Base-by-base conservation (phyloP, 768 basidiomycete species). In the Termitomyces bulborhizus region DNA sequence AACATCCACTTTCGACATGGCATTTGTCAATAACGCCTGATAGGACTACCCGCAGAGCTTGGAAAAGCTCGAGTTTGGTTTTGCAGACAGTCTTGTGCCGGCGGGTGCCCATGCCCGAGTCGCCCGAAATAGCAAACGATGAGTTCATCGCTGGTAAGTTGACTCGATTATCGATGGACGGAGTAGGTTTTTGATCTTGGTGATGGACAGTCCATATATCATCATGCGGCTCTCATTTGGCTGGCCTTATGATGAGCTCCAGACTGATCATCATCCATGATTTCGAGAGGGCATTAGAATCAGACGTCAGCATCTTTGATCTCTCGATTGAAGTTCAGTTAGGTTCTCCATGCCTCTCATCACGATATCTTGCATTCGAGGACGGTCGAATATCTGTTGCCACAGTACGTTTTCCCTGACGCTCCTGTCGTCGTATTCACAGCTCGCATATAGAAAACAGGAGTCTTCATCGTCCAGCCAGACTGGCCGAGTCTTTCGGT, bases 301-400 rank as follows among this genome's bases (percentile, higher is more conserved):
- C 63, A 34, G 47, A 67, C 54, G 41, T 64, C 42, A 41, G 64
- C 49, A 31, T 74, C 54, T 65, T 66, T 65, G 68, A 72, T 18
- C 57, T 71, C 4, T 69, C 68, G 6, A 45, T 76, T 31, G 70
- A 78, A 58, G 57, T 76, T 18, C 73, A 77, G 41, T 66, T 82
- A 16, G 73, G 73, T 11, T 69, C 74, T 31, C 65, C 72, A 7
- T 61, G 61, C n/a, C 63, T 66, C 6, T 59, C 68, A 9, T 76
- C 80, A 0, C 64, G 69, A 40, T 83, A 84, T 64, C 69, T 83
- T 3, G 76, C 81, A 7, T 76, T 76, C 34, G 77, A 78, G 45
- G 63, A 75, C 42, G 71, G 68, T 15, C 66, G 76, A 53, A 67
- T 82, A 1, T 76, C 71, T 3, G 70, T 78, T 18, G 80, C 75